Conservation (phyloP, 768 basidiomycete genomes). For the Termitomyces titanicus region DNA sequence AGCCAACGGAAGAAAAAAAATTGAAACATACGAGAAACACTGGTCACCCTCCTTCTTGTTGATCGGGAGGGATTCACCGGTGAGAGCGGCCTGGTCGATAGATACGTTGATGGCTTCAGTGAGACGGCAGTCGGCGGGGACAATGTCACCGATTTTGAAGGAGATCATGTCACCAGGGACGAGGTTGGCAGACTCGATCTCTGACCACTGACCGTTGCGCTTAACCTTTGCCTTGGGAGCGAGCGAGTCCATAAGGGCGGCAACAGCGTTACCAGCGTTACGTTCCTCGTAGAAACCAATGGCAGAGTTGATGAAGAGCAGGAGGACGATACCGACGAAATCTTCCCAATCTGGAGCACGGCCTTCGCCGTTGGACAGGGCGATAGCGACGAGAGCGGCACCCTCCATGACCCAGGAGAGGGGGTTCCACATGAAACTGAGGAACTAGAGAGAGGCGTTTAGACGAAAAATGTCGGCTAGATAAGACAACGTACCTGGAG, state of each 20-base stretch:
- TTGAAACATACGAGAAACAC: slow-evolving; percentile 88
- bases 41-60: slow-evolving; percentile 93
- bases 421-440: slow-evolving; percentile 99
- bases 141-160: slow-evolving; percentile 99
- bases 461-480: background rate
- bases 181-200: slow-evolving; percentile 86
- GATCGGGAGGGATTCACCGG: slow-evolving; percentile 93
- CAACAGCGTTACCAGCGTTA: slow-evolving; percentile 97
- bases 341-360: slow-evolving; percentile 94
- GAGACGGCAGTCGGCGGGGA: slow-evolving; percentile 96
- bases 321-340: slow-evolving; percentile 92
- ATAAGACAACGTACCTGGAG: slow-evolving; percentile 57
- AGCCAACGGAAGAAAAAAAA: background rate
- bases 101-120: slow-evolving; percentile 96
- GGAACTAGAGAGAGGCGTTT: slow-evolving; percentile 48
- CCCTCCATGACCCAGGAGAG: slow-evolving; percentile 99
- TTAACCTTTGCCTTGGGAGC: slow-evolving; percentile 96
- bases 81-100: slow-evolving; percentile 97
- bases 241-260: slow-evolving; percentile 98
- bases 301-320: slow-evolving; percentile 90
- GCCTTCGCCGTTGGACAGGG: slow-evolving; percentile 86
- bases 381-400: slow-evolving; percentile 92
- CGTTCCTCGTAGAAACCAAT: slow-evolving; percentile 99
- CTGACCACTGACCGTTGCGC: slow-evolving; percentile 80
- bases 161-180: slow-evolving; percentile 96